Percentiles rank a stretch among this genome's conserved stretches.
phyloP scores from a whole-genome alignment of 2,329 filamentous ascomycete species.

The Aureobasidium leucospermi region DNA sequence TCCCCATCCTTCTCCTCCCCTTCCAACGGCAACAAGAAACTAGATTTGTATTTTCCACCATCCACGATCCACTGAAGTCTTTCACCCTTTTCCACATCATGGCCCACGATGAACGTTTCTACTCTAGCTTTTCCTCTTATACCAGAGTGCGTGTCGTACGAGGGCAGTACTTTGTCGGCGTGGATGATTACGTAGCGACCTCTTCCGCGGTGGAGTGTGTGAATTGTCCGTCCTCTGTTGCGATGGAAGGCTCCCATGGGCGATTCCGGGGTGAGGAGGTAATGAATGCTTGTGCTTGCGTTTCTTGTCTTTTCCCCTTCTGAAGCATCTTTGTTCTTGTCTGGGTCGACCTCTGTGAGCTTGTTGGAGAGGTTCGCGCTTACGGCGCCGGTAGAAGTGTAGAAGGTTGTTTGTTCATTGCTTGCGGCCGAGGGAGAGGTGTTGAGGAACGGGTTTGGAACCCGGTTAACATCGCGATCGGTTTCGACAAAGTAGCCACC shows the following conservation, averaged over 20 bases:
- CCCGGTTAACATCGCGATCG: slow-evolving; percentile 44
- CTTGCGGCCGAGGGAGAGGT: not conserved
- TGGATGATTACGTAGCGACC: slow-evolving; percentile 60
- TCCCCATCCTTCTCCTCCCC: slow-evolving; percentile 23
- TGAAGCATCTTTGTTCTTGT: slow-evolving; percentile 19
- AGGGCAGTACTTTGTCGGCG: slow-evolving; percentile 37
- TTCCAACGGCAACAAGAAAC: slow-evolving; percentile 48
- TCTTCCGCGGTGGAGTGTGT: slow-evolving; percentile 57
- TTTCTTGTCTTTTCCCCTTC: slow-evolving; percentile 33
- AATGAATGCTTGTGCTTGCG: slow-evolving; percentile 57
- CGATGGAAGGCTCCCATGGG: slow-evolving; percentile 57
- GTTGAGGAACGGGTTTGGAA: slow-evolving; percentile 48
- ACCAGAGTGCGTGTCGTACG: slow-evolving; percentile 9
- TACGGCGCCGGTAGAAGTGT: slow-evolving; percentile 30
- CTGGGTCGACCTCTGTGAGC: slow-evolving; percentile 27
- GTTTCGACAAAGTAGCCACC: slow-evolving; percentile 60
- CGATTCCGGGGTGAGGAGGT: slow-evolving; percentile 51
- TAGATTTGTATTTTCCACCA: slow-evolving; percentile 60
- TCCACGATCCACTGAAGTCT: slow-evolving; percentile 62
- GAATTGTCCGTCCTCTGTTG: slow-evolving; percentile 55
- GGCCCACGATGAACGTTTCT: slow-evolving; percentile 59
- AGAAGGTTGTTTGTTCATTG: slow-evolving; percentile 16
- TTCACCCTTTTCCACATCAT: slow-evolving; percentile 51
- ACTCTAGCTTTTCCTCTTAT: slow-evolving; percentile 39
- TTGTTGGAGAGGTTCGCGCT: slow-evolving; percentile 17